phyloP scores from a whole-genome alignment of 805 yeast species.

The Debaryomyces prosopidis region DNA sequence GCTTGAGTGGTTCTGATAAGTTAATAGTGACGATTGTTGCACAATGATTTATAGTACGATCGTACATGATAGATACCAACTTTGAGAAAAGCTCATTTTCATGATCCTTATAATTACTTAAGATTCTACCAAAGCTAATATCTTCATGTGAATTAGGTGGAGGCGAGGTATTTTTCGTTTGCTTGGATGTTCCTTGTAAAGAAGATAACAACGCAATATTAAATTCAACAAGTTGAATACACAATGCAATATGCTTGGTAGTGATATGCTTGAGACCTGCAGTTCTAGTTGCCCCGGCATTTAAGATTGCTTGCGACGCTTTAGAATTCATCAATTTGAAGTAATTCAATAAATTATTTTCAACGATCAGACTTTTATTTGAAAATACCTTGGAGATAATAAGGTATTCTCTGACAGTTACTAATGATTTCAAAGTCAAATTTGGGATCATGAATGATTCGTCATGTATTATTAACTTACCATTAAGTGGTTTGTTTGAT shows the following conservation, averaged over 20 bases:
- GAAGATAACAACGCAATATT: slow-evolving; percentile 36
- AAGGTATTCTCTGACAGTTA: slow-evolving; percentile 50
- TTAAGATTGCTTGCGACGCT: slow-evolving; percentile 59
- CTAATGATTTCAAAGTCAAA: slow-evolving; percentile 20
- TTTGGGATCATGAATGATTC: slow-evolving; percentile 32
- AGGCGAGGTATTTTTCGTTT: slow-evolving; percentile 4
- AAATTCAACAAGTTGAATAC: slow-evolving; percentile 62
- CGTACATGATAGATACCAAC: slow-evolving; percentile 69
- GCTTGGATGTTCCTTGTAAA: slow-evolving; percentile 16
- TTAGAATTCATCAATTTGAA: slow-evolving; percentile 52
- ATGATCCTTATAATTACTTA: slow-evolving; percentile 53
- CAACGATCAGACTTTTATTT: slow-evolving; percentile 37
- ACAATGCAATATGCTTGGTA: slow-evolving; percentile 67
- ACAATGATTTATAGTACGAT: slow-evolving; percentile 55
- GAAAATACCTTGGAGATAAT: slow-evolving; percentile 60
- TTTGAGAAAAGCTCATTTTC: slow-evolving; percentile 62
- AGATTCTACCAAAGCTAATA: slow-evolving; percentile 28
- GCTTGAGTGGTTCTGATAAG: slow-evolving; percentile 48
- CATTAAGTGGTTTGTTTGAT: background rate
- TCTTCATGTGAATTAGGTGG: slow-evolving; percentile 22
- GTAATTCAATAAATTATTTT: slow-evolving; percentile 43
- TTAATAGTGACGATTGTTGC: slow-evolving; percentile 46
- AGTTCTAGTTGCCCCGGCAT: slow-evolving; percentile 74
- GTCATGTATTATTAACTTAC: slow-evolving; percentile 12
- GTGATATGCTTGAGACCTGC: slow-evolving; percentile 75